Conservation (phyloP, 208 protist genomes). For the Wallacemonas rigidus region DNA sequence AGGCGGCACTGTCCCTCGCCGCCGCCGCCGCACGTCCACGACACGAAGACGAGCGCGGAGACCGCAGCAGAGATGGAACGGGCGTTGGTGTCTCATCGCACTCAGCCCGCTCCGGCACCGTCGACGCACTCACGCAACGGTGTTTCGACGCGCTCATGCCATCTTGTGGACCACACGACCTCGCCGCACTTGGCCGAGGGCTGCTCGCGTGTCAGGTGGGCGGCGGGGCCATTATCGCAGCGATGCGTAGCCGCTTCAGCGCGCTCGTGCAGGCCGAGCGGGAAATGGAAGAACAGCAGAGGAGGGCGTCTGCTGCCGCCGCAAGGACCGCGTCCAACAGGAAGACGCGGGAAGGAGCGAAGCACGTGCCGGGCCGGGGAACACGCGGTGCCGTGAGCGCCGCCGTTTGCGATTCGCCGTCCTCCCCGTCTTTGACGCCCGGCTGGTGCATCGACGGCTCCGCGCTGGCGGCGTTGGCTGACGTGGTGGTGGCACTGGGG, state of each 20-base stretch:
- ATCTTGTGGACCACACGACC: conserved; percentile 33
- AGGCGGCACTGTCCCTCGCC: conserved; percentile 57
- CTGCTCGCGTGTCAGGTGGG: conserved; percentile 73
- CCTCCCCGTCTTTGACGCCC: background rate
- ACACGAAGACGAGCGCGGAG: too few relatives aligned
- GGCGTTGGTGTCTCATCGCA: background rate
- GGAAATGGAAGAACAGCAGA: too few relatives aligned
- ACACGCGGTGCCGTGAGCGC: too few relatives aligned
- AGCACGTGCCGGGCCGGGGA: too few relatives aligned
- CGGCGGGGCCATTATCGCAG: conserved; percentile 48
- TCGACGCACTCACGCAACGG: conserved; percentile 61
- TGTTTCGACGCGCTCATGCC: conserved; percentile 49
- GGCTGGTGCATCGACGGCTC: conserved; percentile 17
- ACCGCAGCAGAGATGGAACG: too few relatives aligned
- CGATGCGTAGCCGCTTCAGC: conserved; percentile 31
- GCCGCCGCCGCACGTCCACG: conserved; percentile 10
- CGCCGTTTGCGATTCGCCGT: background rate
- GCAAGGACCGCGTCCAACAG: too few relatives aligned
- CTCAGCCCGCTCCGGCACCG: too few relatives aligned
- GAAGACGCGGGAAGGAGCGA: too few relatives aligned
- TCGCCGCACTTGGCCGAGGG: conserved; percentile 51
- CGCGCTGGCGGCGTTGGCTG: conserved; percentile 34
- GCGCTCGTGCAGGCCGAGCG: background rate
- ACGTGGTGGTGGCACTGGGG: conserved; percentile 42
- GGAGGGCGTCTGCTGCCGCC: too few relatives aligned